Evolutionary conservation across 768 basidiomycete genomes (phyloP).

Genomic region (Russula griseocarnosa): DNA sequence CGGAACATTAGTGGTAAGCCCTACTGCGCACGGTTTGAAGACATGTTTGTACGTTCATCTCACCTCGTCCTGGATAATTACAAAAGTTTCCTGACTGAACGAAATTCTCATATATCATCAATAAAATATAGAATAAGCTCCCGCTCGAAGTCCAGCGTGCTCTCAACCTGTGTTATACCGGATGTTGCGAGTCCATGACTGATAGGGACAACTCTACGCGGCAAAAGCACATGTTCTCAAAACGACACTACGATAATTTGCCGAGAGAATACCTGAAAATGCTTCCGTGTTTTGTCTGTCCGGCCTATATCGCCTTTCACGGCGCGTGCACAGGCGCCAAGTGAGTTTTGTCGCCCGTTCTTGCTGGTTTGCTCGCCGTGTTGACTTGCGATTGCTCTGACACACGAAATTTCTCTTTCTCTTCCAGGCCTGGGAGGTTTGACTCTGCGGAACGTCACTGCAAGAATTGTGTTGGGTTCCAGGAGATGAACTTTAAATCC

Average conservation of each 20-base stretch:
- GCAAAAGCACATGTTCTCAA: conserved; percentile 14
- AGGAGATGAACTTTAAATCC: background rate
- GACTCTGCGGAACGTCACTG: conserved; percentile 16
- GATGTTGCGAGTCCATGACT: background rate
- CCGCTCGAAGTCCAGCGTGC: background rate
- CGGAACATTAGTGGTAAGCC: background rate
- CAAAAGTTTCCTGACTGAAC: no score
- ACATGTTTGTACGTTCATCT: conserved; percentile 10
- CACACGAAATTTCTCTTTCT: background rate
- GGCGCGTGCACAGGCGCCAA: background rate
- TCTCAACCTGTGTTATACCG: background rate
- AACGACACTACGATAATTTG: background rate
- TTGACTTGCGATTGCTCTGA: background rate
- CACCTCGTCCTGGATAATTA: background rate
- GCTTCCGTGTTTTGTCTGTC: background rate
- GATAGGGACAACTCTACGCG: conserved; percentile 1
- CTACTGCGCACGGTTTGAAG: background rate
- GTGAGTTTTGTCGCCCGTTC: no score
- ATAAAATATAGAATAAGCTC: background rate
- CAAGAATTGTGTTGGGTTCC: background rate
- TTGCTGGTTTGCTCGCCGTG: background rate
- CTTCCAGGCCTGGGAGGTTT: conserved; percentile 7
- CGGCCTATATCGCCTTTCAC: conserved; percentile 2
- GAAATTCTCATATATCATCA: background rate
- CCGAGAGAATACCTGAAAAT: rapidly evolving